Percentiles rank a stretch among this genome's conserved stretches.
phyloP scores from a whole-genome alignment of 176 grass and related monocot genomes.

The Aegilops speltoides region DNA sequence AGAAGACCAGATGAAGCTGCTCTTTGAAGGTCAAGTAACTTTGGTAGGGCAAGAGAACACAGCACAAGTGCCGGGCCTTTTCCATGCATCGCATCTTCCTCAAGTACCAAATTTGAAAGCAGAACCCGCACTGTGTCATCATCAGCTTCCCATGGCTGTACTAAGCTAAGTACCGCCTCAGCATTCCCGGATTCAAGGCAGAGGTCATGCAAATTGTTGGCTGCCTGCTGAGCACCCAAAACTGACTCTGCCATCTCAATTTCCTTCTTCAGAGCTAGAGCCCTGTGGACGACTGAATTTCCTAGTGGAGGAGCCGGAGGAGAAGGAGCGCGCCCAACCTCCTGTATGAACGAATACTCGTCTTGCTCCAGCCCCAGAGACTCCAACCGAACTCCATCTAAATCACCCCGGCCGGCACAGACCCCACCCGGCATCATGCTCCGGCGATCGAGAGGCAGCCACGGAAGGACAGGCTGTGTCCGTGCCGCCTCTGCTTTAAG shows the following conservation, averaged over 20 bases:
- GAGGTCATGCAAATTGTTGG: constrained; percentile 50
- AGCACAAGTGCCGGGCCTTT: constrained; percentile 51
- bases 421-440: neutral
- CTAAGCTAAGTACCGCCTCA: constrained; percentile 50
- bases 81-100: constrained; percentile 15
- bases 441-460: constrained; percentile 59
- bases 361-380: constrained; percentile 20
- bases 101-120: constrained; percentile 47
- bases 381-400: neutral
- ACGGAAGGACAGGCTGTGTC: constrained; percentile 43
- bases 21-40: constrained; percentile 55
- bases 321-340: neutral
- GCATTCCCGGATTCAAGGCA: constrained; percentile 56
- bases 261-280: constrained; percentile 38
- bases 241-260: constrained; percentile 38
- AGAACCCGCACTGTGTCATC: constrained; percentile 53
- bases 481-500: constrained; percentile 30
- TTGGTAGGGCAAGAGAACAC: constrained; percentile 67
- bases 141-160: constrained; percentile 70
- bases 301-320: constrained; percentile 20
- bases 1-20: constrained; percentile 61
- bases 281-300: constrained; percentile 10
- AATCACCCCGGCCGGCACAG: neutral
- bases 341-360: constrained; percentile 33
- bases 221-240: constrained; percentile 34